phyloP scores from a whole-genome alignment of 257 asterid species.

The Dorcoceras hygrometricum region DNA sequence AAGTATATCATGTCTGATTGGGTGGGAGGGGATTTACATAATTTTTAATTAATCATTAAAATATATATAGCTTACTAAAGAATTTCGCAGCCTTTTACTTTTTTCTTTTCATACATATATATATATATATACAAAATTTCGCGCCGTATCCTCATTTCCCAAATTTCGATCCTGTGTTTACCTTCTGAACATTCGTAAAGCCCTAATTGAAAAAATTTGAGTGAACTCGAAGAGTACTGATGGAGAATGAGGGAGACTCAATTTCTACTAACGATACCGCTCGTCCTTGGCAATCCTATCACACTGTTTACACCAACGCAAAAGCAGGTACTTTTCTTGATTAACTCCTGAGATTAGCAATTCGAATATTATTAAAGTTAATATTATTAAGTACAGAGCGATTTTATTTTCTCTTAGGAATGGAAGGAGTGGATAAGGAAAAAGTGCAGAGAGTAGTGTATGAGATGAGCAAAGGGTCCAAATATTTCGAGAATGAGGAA shows the following conservation, averaged over 20 bases:
- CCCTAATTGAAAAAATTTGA: constrained; percentile 1
- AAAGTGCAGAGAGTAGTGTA: constrained; percentile 91
- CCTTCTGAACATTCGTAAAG: constrained; percentile 4
- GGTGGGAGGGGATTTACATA: too few species aligned
- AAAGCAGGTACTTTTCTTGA: constrained; percentile 67
- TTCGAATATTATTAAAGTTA: neutral
- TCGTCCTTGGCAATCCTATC: constrained; percentile 95
- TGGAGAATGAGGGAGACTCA: constrained; percentile 42
- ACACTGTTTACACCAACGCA: constrained; percentile 80
- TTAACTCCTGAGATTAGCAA: neutral
- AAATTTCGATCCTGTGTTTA: constrained; percentile 6
- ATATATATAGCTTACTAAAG: too few species aligned
- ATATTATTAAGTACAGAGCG: constrained; percentile 1
- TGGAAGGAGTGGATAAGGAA: constrained; percentile 99
- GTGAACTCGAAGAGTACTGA: constrained; percentile 18
- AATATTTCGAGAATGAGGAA: constrained; percentile 87
- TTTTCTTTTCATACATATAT: too few species aligned
- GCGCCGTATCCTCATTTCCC: constrained; percentile 7
- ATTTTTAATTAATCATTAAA: too few species aligned
- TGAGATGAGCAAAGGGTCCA: constrained; percentile 98
- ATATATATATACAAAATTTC: neutral
- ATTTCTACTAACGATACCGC: constrained; percentile 34
- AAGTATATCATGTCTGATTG: too few species aligned
- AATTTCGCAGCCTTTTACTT: too few species aligned
- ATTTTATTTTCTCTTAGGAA: constrained; percentile 45